Evolutionary conservation across 192 early-diverging fungal genomes (phyloP).

Genomic region (Kickxella alabastrina): DNA sequence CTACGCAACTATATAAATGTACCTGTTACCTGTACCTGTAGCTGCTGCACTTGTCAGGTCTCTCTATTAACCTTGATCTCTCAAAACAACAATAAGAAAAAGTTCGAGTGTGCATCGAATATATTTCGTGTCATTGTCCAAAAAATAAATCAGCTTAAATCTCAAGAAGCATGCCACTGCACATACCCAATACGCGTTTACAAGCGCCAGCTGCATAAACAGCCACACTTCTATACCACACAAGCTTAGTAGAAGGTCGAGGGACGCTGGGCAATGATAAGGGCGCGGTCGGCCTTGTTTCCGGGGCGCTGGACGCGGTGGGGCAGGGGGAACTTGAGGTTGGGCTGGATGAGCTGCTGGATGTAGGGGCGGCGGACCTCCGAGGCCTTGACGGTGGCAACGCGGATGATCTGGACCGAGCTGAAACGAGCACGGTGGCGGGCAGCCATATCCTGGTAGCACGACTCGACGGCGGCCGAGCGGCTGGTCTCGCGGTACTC

Average conservation of each 20-base stretch:
- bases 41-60: too few species aligned
- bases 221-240: slow-evolving; percentile 3
- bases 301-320: slow-evolving; percentile 85
- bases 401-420: slow-evolving; percentile 99
- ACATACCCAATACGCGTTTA: not conserved
- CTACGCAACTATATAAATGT: too few species aligned
- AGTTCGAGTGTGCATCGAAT: too few species aligned
- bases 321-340: slow-evolving; percentile 96
- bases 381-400: slow-evolving; percentile 81
- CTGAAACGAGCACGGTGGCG: slow-evolving; percentile 96
- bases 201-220: not conserved
- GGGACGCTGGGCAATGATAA: slow-evolving; percentile 90
- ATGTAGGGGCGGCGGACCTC: slow-evolving; percentile 98
- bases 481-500: slow-evolving; percentile 98
- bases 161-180: slow-evolving; percentile 1
- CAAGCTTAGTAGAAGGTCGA: slow-evolving; percentile 70
- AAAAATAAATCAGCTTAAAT: not conserved
- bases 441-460: slow-evolving; percentile 98
- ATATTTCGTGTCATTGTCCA: too few species aligned
- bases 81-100: too few species aligned
- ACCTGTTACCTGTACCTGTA: too few species aligned
- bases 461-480: slow-evolving; percentile 62
- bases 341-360: slow-evolving; percentile 86
- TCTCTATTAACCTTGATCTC: too few species aligned
- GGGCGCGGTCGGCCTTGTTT: slow-evolving; percentile 77